Evolutionary conservation across 2,329 filamentous ascomycete species (phyloP).

Genomic region (Ilyonectria sp.): DNA sequence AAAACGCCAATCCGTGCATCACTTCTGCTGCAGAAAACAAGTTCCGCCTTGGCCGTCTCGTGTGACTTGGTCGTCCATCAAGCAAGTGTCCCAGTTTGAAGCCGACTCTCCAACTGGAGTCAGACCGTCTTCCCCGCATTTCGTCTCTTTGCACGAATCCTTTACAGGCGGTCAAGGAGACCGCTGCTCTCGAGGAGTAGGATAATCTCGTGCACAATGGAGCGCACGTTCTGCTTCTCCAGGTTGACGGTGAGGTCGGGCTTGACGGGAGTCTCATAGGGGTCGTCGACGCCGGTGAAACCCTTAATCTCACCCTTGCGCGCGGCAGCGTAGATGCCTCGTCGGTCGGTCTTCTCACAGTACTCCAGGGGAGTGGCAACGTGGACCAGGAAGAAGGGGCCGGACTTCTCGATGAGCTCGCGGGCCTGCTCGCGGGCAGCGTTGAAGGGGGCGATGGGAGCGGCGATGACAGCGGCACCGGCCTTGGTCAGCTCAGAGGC

Average conservation of each 20-base stretch:
- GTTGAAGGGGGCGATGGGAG: slow-evolving; percentile 95
- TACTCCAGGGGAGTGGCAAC: slow-evolving; percentile 93
- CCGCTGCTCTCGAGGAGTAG: slow-evolving; percentile 92
- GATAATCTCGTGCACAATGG: slow-evolving; percentile 96
- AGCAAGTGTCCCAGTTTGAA: neutral
- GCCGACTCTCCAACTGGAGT: slow-evolving; percentile 10
- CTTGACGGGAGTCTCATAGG: slow-evolving; percentile 89
- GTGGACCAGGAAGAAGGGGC: slow-evolving; percentile 95
- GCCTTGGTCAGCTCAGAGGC: slow-evolving; percentile 94
- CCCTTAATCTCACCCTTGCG: slow-evolving; percentile 94
- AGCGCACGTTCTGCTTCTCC: slow-evolving; percentile 89
- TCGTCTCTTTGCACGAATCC: slow-evolving; percentile 9
- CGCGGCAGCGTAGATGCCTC: slow-evolving; percentile 89
- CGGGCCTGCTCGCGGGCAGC: slow-evolving; percentile 81
- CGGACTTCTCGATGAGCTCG: slow-evolving; percentile 88
- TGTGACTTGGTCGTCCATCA: slow-evolving; percentile 11
- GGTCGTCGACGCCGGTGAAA: slow-evolving; percentile 98
- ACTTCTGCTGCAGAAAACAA: slow-evolving; percentile 1
- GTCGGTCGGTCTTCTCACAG: slow-evolving; percentile 95
- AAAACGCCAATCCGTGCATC: slow-evolving; percentile 21
- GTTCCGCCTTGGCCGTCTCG: neutral
- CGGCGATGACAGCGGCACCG: slow-evolving; percentile 94
- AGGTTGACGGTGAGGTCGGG: slow-evolving; percentile 88
- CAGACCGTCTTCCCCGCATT: slow-evolving; percentile 15
- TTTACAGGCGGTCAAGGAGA: slow-evolving; percentile 80